Conservation (phyloP, 2,329 filamentous ascomycete genomes). For the Trichoderma atrobrunneum region DNA sequence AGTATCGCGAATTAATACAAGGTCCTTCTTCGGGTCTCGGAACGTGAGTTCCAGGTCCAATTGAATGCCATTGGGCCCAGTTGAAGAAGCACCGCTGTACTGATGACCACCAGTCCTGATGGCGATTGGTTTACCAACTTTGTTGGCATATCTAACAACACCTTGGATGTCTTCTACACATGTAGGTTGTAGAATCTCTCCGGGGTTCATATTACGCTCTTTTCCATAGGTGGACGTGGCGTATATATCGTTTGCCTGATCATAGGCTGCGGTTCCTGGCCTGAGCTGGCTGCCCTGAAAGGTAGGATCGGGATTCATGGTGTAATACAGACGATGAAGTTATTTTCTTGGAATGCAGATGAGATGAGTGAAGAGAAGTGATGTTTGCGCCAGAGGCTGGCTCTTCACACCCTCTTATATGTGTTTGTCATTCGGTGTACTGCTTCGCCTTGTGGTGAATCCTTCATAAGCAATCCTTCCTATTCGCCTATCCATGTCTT, state of each 20-base stretch:
- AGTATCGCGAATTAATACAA: background rate
- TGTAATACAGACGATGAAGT: background rate
- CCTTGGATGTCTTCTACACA: background rate
- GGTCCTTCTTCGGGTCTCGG: background rate
- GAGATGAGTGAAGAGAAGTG: background rate
- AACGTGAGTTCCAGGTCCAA: background rate
- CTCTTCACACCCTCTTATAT: background rate
- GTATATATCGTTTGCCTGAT: background rate
- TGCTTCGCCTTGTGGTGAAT: background rate
- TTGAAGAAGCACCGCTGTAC: slow-evolving; percentile 4
- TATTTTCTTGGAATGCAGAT: background rate
- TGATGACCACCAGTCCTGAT: slow-evolving; percentile 3
- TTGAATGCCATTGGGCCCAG: background rate
- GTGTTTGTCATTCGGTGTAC: background rate
- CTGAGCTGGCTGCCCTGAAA: background rate
- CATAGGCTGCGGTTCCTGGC: background rate
- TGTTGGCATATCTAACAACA: slow-evolving; percentile 6
- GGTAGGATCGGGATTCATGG: background rate
- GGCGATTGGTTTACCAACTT: background rate
- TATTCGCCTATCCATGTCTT: background rate
- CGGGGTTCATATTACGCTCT: slow-evolving; percentile 2
- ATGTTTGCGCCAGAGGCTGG: background rate
- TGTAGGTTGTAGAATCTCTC: background rate
- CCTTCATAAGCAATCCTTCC: background rate
- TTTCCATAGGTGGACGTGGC: slow-evolving; percentile 1